Conservation (phyloP, 768 basidiomycete genomes). For the Strobilomyces confusus region DNA sequence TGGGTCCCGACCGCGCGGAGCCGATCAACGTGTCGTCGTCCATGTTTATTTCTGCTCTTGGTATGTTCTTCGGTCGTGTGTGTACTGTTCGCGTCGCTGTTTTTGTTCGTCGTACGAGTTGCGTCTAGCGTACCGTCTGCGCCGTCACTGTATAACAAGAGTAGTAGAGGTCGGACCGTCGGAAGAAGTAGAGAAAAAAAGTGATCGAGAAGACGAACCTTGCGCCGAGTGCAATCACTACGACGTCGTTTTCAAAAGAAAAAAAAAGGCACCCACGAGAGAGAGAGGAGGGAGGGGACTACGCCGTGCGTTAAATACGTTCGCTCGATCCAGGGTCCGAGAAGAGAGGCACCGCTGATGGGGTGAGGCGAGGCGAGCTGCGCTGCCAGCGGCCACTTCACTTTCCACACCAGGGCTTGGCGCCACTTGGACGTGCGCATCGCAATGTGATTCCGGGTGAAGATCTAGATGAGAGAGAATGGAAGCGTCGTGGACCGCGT, state of each 20-base stretch:
- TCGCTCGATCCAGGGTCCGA: constrained; percentile 9
- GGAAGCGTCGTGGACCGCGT: constrained; percentile 10
- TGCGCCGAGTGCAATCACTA: constrained; percentile 8
- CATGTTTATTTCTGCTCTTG: constrained; percentile 5
- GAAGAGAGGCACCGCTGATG: constrained; percentile 2
- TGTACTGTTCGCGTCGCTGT: neutral
- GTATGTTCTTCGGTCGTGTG: neutral
- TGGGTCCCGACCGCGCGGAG: constrained; percentile 16
- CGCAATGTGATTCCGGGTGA: constrained; percentile 12
- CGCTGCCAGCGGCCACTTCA: constrained; percentile 2
- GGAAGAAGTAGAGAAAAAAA: neutral
- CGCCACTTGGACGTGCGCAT: constrained; percentile 7
- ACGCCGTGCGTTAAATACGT: constrained; percentile 11
- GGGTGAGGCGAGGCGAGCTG: constrained; percentile 20
- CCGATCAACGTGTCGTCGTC: constrained; percentile 25
- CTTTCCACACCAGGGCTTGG: neutral
- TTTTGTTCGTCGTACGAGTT: neutral
- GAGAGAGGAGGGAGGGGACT: neutral
- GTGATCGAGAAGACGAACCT: neutral
- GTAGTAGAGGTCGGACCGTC: neutral
- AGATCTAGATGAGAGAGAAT: constrained; percentile 8
- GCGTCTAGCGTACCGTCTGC: neutral
- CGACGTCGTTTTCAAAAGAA: constrained; percentile 2
- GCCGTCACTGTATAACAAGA: neutral
- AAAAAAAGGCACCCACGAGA: no score